Percentiles rank a stretch among this genome's conserved stretches.
Evolutionary conservation across 805 yeast genomes (phyloP).

Genomic region (Metschnikowia vanudenii): DNA sequence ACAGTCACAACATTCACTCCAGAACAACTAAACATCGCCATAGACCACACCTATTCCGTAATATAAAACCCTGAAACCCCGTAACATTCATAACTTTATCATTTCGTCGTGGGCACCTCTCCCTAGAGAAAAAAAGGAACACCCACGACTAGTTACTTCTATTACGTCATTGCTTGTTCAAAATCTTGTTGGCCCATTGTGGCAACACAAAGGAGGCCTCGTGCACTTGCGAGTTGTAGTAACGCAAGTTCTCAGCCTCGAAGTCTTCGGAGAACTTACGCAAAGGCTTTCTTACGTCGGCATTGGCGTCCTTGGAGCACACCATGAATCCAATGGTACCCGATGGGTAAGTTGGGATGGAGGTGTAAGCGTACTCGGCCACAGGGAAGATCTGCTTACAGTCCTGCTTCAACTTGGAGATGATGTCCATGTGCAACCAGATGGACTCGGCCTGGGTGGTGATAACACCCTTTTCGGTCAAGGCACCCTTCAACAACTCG

Average conservation of each 20-base stretch:
- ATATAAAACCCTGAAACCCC: conserved; percentile 4
- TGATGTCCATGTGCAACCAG: conserved; percentile 86
- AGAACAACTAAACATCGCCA: conserved; percentile 4
- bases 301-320: conserved; percentile 71
- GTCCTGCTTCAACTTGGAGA: conserved; percentile 76
- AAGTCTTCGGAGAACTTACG: conserved; percentile 61
- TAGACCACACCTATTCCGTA: not conserved
- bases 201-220: conserved; percentile 89
- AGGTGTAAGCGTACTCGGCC: conserved; percentile 86
- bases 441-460: conserved; percentile 95
- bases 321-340: conserved; percentile 99
- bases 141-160: conserved; percentile 6
- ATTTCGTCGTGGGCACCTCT: not conserved
- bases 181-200: conserved; percentile 69
- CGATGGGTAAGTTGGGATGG: conserved; percentile 95
- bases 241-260: conserved; percentile 66
- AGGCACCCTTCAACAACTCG: conserved; percentile 77
- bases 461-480: conserved; percentile 86
- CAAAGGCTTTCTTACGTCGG: conserved; percentile 65
- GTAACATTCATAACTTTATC: conserved; percentile 3
- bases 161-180: conserved; percentile 27
- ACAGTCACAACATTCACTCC: not conserved
- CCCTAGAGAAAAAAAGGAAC: too few species aligned
- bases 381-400: conserved; percentile 86
- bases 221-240: conserved; percentile 84